Evolutionary conservation across 306 rosid species (phyloP).

Genomic region (Castanospermum australe): DNA sequence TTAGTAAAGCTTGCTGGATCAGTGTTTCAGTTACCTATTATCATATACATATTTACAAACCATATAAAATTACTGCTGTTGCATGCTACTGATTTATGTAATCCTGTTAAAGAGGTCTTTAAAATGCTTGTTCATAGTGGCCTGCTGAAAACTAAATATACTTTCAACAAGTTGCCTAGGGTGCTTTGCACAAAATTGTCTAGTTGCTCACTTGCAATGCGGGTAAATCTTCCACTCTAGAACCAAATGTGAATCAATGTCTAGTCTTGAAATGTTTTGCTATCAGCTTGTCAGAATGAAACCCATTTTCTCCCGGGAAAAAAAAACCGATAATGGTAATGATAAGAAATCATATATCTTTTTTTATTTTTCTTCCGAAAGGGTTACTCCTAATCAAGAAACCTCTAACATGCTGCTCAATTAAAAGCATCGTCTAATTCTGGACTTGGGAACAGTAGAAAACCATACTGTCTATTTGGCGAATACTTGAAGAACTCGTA

Average conservation of each 20-base stretch:
- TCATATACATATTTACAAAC: too few species aligned
- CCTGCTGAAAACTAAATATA: neutral
- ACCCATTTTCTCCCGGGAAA: neutral
- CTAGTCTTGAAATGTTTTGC: neutral
- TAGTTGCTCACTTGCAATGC: neutral
- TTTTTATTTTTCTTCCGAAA: neutral
- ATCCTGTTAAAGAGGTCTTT: too few species aligned
- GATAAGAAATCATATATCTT: slow-evolving; percentile 23
- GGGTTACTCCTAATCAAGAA: slow-evolving; percentile 12
- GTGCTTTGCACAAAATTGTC: neutral
- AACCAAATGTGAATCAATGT: neutral
- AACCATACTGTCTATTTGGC: neutral
- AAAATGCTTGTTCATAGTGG: neutral
- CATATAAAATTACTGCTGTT: too few species aligned
- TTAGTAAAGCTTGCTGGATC: slow-evolving; percentile 5
- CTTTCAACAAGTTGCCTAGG: neutral
- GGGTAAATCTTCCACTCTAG: neutral
- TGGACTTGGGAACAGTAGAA: slow-evolving; percentile 11
- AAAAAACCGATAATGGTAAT: slow-evolving; percentile 3
- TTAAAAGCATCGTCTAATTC: slow-evolving; percentile 21
- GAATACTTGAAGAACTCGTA: slow-evolving; percentile 3
- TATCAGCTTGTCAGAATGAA: neutral
- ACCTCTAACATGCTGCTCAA: slow-evolving; percentile 20
- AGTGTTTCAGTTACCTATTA: neutral
- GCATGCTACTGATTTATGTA: neutral